Evolutionary conservation across 257 asterid species (phyloP).

Genomic region (Jacaranda mimosifolia): DNA sequence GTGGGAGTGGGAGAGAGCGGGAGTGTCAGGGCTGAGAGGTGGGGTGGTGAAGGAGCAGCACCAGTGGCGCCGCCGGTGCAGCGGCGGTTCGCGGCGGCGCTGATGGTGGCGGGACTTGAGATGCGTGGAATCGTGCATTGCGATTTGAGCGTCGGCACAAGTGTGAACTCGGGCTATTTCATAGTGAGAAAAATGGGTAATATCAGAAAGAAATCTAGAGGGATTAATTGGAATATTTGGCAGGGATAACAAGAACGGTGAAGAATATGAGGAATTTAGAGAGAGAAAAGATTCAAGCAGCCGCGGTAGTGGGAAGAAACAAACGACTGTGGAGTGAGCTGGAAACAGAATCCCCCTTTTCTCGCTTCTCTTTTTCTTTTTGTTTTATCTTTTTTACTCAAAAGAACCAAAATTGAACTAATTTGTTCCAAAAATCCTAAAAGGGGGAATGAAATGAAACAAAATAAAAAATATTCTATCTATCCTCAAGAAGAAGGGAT

Average conservation of each 20-base stretch:
- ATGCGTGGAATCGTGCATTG: constrained; percentile 56
- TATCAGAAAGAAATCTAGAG: background rate
- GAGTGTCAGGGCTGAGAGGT: constrained; percentile 83
- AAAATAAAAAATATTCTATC: too few relatives aligned
- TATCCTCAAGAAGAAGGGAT: too few relatives aligned
- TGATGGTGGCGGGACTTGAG: constrained; percentile 43
- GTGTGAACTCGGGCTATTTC: constrained; percentile 10
- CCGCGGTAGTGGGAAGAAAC: constrained; percentile 22
- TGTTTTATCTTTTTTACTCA: constrained; percentile 20
- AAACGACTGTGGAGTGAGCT: constrained; percentile 35
- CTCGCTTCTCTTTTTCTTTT: background rate
- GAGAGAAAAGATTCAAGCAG: constrained; percentile 29
- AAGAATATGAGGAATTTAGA: constrained; percentile 28
- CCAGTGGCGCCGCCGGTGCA: constrained; percentile 80
- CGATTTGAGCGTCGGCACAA: constrained; percentile 11
- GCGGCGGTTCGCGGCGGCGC: constrained; percentile 62
- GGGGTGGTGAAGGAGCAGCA: constrained; percentile 84
- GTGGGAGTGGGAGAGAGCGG: constrained; percentile 43
- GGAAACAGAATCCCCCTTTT: constrained; percentile 22
- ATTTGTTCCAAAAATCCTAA: background rate
- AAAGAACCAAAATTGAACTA: constrained; percentile 31
- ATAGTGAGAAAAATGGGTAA: constrained; percentile 4
- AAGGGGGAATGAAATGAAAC: too few relatives aligned
- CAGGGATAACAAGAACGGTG: constrained; percentile 32
- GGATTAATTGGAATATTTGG: constrained; percentile 22